Evolutionary conservation across 2,329 filamentous ascomycete genomes (phyloP).

Genomic region (Cordyceps farinosa): DNA sequence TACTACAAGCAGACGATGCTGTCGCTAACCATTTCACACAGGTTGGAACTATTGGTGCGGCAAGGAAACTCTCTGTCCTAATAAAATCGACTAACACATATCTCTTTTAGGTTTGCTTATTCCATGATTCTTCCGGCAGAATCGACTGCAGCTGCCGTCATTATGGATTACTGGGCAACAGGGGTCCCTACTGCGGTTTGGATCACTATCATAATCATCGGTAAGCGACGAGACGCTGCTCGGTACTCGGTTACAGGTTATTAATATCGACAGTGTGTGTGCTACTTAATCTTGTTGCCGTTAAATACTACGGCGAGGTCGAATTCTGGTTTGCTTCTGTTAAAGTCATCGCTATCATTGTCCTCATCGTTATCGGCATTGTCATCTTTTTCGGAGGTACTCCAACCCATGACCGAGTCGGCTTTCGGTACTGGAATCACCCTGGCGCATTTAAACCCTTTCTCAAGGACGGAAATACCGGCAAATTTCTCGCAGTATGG

Average conservation of each 20-base stretch:
- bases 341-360: constrained; percentile 38
- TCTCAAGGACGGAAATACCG: constrained; percentile 56
- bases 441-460: constrained; percentile 65
- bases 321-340: constrained; percentile 48
- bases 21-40: constrained; percentile 16
- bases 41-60: constrained; percentile 37
- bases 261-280: constrained; percentile 21
- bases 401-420: constrained; percentile 62
- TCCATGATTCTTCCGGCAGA: constrained; percentile 24
- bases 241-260: background rate
- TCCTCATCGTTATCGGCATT: constrained; percentile 59
- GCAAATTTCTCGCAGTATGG: constrained; percentile 67
- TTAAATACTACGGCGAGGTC: constrained; percentile 29
- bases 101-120: constrained; percentile 11
- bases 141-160: constrained; percentile 31
- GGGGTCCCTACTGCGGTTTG: constrained; percentile 37
- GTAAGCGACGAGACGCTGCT: background rate
- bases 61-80: background rate
- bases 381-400: constrained; percentile 70
- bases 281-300: constrained; percentile 30
- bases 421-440: constrained; percentile 59
- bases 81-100: background rate
- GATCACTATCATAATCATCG: constrained; percentile 37
- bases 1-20: background rate
- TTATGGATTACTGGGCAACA: constrained; percentile 33